Base-by-base conservation (phyloP, 805 yeast genomes). In the Candida boidinii region DNA sequence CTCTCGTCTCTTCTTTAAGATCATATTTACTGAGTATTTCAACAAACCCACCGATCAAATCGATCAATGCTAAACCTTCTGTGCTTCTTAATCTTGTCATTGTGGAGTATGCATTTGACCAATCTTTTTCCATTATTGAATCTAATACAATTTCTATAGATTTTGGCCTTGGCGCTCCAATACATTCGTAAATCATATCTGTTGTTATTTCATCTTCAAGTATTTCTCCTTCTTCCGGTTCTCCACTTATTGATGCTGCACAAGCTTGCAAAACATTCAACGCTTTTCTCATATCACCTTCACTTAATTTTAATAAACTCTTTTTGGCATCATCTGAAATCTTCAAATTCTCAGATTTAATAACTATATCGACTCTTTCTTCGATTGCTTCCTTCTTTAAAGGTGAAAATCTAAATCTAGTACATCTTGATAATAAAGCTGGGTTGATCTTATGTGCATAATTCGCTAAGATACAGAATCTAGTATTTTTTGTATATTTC, bases 221-320 rank as follows among this genome's bases (percentile, higher is more conserved):
- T n/a, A n/a, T n/a, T n/a, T n/a, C n/a, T n/a, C n/a, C n/a, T n/a
- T n/a, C n/a, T n/a, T n/a, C n/a, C n/a, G n/a, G n/a, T n/a, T n/a
- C n/a, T n/a, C n/a, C n/a, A 12, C 42, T 44, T 16, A 33, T 33
- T 3, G 58, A 59, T 0, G 96, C 88, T 40, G 81, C 73, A 55
- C 97, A 85, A 0, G 97, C 94, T 58, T 92, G 99, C 37, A 92
- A 58, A 5, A 92, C 96, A 50, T 92, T 92, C 45, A 92, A 66
- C 1, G 95, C 94, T 31, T 84, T 74, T 62, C 99, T 75, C 98
- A 92, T 92, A n/a, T n/a, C 99, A 33, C 99, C 99, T 37, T 77
- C 73, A n/a, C 92, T 70, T 35, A 92, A 66, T 33, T 62, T 65
- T 36, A 92, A 62, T 30, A 92, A 60, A 2, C 95, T 76, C 1